These are phyloP conservation scores for Pisolithus albus DNA, from an alignment of 768 basidiomycete species.

Conservation along the genomic window DNA sequence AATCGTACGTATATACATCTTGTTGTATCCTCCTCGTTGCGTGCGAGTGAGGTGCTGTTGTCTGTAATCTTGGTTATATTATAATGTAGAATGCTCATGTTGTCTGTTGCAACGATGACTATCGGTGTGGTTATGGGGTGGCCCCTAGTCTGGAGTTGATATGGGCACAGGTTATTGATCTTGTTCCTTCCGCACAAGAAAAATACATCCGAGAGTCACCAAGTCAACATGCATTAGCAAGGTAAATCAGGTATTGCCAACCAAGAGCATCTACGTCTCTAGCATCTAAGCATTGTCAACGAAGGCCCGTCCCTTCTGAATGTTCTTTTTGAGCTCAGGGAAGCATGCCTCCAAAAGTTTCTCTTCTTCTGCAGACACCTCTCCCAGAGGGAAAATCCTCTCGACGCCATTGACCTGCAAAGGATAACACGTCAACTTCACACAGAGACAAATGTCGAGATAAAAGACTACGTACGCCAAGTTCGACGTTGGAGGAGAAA, in stretches of 20 bases:
- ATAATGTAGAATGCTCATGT: too few species aligned
- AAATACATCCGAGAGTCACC: background rate
- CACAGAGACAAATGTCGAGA: background rate
- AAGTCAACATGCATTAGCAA: background rate
- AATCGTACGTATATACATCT: too few species aligned
- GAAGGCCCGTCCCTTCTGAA: conserved; percentile 87
- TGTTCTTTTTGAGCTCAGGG: conserved; percentile 95
- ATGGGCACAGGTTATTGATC: too few species aligned
- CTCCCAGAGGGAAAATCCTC: conserved; percentile 83
- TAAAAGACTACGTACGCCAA: conserved; percentile 56
- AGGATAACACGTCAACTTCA: conserved; percentile 10
- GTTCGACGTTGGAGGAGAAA: conserved; percentile 92
- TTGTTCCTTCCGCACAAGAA: too few species aligned
- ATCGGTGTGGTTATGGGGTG: too few species aligned
- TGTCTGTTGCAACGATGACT: too few species aligned
- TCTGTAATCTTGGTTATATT: too few species aligned
- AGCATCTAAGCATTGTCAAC: conserved; percentile 34
- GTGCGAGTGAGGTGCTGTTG: too few species aligned
- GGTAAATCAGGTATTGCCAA: background rate
- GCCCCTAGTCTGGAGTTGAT: too few species aligned
- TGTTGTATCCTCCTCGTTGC: too few species aligned
- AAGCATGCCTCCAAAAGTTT: conserved; percentile 80
- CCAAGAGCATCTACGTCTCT: conserved; percentile 15
- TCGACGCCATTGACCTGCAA: conserved; percentile 75
- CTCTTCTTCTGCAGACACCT: conserved; percentile 75